Evolutionary conservation across 2,329 filamentous ascomycete genomes (phyloP).

Genomic region (Cladosporium velox): DNA sequence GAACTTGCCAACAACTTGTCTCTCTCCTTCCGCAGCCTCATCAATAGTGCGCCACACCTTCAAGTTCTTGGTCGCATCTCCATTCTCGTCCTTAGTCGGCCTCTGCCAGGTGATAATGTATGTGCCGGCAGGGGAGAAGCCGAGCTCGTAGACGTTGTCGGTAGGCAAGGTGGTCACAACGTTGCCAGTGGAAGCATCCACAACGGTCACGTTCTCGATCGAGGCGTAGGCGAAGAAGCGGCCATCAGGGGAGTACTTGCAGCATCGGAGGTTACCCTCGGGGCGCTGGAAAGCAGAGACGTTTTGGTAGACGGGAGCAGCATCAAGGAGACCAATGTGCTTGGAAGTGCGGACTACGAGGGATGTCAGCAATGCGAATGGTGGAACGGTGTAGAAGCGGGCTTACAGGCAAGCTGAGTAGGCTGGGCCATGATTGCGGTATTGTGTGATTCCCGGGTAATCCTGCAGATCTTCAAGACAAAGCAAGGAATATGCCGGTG

Average conservation of each 20-base stretch:
- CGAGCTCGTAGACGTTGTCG: slow-evolving; percentile 87
- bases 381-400: slow-evolving; percentile 4
- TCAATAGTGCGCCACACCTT: slow-evolving; percentile 92
- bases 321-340: slow-evolving; percentile 91
- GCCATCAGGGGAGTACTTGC: slow-evolving; percentile 91
- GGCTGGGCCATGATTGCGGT: slow-evolving; percentile 70
- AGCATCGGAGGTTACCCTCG: slow-evolving; percentile 92
- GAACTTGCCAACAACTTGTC: slow-evolving; percentile 76
- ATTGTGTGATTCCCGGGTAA: neutral
- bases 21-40: slow-evolving; percentile 65
- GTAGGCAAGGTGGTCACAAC: slow-evolving; percentile 74
- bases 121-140: slow-evolving; percentile 88
- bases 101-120: slow-evolving; percentile 98
- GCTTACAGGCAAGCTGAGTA: slow-evolving; percentile 86
- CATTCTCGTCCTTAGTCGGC: slow-evolving; percentile 85
- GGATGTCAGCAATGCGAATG: slow-evolving; percentile 18
- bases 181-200: slow-evolving; percentile 77
- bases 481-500: neutral
- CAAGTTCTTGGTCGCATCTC: slow-evolving; percentile 91
- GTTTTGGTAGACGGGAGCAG: slow-evolving; percentile 81
- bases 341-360: slow-evolving; percentile 82
- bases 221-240: slow-evolving; percentile 96
- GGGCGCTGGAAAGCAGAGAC: slow-evolving; percentile 80
- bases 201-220: slow-evolving; percentile 79
- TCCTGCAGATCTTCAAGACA: neutral